Percentiles rank a stretch among this genome's conserved stretches.
Evolutionary conservation across 73 alveolate species (phyloP).

Genomic region (Breviolum minutum): DNA sequence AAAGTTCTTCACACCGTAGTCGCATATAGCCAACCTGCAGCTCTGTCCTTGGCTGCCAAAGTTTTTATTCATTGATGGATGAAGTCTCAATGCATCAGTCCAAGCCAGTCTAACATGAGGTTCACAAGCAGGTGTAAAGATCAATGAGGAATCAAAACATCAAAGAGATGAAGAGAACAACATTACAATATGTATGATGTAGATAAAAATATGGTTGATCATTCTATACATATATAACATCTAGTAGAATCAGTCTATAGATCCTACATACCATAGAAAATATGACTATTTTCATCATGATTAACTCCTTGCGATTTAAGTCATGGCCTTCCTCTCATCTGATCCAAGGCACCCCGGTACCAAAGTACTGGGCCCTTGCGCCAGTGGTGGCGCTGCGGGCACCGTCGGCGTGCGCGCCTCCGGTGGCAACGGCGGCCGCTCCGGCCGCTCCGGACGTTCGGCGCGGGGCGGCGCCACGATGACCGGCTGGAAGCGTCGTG

Average conservation of each 20-base stretch:
- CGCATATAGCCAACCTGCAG: conserved; percentile 82
- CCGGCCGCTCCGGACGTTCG: conserved; percentile 22
- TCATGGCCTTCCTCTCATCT: background rate
- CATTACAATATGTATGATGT: too few relatives aligned
- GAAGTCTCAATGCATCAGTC: too few relatives aligned
- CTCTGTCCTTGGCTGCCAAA: conserved; percentile 42
- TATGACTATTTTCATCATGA: too few relatives aligned
- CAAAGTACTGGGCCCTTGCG: conserved; percentile 38
- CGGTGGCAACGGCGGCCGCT: background rate
- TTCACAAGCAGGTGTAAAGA: too few relatives aligned
- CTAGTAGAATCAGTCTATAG: too few relatives aligned
- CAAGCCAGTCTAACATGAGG: too few relatives aligned
- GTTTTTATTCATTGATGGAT: too few relatives aligned
- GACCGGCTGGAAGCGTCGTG: conserved; percentile 81
- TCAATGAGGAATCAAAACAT: too few relatives aligned
- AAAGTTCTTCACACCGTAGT: conserved; percentile 36
- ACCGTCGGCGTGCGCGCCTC: conserved; percentile 15
- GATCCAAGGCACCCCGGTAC: conserved; percentile 30
- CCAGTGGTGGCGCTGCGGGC: conserved; percentile 61
- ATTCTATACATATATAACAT: too few relatives aligned
- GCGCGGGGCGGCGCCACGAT: conserved; percentile 51
- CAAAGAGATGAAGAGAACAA: too few relatives aligned
- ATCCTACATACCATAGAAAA: too few relatives aligned
- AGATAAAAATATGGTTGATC: too few relatives aligned
- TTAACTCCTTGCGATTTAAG: background rate